These are phyloP conservation scores for Phytopythium montanum DNA, from an alignment of 352 stramenopile species.

Conservation along the genomic window DNA sequence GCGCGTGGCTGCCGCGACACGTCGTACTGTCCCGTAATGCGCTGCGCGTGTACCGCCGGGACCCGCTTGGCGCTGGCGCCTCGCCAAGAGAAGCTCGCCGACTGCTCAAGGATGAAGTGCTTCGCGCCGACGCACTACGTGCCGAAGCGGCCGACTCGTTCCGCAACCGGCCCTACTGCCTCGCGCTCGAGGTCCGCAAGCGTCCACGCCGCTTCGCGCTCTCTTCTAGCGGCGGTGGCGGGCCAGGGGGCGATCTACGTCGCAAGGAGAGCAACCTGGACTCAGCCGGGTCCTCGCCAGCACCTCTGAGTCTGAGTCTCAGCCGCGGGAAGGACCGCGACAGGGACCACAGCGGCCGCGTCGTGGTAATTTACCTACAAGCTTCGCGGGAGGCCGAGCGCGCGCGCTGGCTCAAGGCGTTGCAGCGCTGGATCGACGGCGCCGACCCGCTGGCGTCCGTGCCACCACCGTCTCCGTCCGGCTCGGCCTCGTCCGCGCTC, in stretches of 20 bases:
- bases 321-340: not conserved
- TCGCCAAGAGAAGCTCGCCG: slow-evolving; percentile 50
- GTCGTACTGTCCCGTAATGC: slow-evolving; percentile 58
- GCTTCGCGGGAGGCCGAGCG: slow-evolving; percentile 55
- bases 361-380: slow-evolving; percentile 73
- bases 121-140: slow-evolving; percentile 47
- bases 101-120: slow-evolving; percentile 64
- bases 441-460: slow-evolving; percentile 23
- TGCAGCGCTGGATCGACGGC: slow-evolving; percentile 73
- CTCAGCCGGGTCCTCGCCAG: slow-evolving; percentile 1
- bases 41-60: slow-evolving; percentile 74
- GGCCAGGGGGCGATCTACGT: slow-evolving; percentile 55
- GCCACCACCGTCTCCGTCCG: not conserved
- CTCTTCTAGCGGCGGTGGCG: too few species aligned
- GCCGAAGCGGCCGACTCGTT: slow-evolving; percentile 57
- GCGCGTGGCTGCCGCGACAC: slow-evolving; percentile 65
- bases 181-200: slow-evolving; percentile 61
- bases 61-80: slow-evolving; percentile 30
- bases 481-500: not conserved
- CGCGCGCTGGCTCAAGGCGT: slow-evolving; percentile 62
- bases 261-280: slow-evolving; percentile 59
- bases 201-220: slow-evolving; percentile 34
- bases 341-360: slow-evolving; percentile 28
- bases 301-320: not conserved
- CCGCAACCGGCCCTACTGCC: slow-evolving; percentile 59